These are phyloP conservation scores for Dentipellis fragilis DNA, from an alignment of 768 basidiomycete species.

Conservation along the genomic window DNA sequence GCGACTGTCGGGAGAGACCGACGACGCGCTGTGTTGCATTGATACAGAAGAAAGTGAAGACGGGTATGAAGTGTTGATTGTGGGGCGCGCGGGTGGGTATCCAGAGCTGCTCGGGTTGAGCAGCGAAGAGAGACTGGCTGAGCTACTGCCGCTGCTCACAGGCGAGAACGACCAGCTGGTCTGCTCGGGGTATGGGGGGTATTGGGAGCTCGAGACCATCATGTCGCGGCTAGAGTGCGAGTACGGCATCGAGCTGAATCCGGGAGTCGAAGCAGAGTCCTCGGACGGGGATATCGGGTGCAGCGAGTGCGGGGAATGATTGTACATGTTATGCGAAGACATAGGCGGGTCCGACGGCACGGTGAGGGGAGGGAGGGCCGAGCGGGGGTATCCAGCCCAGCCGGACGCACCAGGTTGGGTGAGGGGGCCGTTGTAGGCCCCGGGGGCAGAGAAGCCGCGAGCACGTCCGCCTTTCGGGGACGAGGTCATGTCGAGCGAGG, in stretches of 20 bases:
- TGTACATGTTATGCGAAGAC: slow-evolving; percentile 50
- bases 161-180: slow-evolving; percentile 38
- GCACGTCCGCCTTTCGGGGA: slow-evolving; percentile 46
- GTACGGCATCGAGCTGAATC: slow-evolving; percentile 30
- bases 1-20: slow-evolving; percentile 73
- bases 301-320: slow-evolving; percentile 48
- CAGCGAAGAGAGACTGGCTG: slow-evolving; percentile 67
- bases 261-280: slow-evolving; percentile 46
- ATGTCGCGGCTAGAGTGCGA: slow-evolving; percentile 21
- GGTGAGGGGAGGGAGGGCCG: slow-evolving; percentile 65
- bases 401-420: slow-evolving; percentile 44
- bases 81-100: slow-evolving; percentile 45
- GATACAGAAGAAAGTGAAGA: slow-evolving; percentile 21
- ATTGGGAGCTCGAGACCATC: slow-evolving; percentile 42
- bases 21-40: slow-evolving; percentile 59
- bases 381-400: slow-evolving; percentile 46
- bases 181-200: slow-evolving; percentile 48
- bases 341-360: slow-evolving; percentile 70
- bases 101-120: slow-evolving; percentile 50
- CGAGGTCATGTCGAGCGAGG: slow-evolving; percentile 30
- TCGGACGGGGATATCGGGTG: slow-evolving; percentile 65
- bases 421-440: slow-evolving; percentile 60
- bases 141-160: slow-evolving; percentile 40
- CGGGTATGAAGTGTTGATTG: slow-evolving; percentile 64
- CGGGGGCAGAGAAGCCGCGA: slow-evolving; percentile 72